Evolutionary conservation across 2,329 filamentous ascomycete species (phyloP).

Genomic region (Xylaria sp.): DNA sequence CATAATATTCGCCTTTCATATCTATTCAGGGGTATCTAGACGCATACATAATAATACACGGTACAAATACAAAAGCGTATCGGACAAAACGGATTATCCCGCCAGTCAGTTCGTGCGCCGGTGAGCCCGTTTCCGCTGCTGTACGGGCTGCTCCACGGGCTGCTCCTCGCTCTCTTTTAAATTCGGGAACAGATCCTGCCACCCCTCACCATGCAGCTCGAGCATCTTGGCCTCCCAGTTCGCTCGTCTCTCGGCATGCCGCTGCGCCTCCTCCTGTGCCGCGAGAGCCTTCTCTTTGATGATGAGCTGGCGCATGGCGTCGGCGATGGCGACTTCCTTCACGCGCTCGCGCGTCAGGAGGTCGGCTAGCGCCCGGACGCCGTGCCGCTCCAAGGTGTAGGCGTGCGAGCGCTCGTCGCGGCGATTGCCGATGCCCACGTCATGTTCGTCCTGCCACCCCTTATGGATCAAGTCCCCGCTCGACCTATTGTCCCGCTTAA

Average conservation of each 20-base stretch:
- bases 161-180: neutral
- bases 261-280: conserved; percentile 40
- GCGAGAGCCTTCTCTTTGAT: conserved; percentile 42
- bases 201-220: conserved; percentile 38
- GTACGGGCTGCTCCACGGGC: neutral
- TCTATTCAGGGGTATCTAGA: conserved; percentile 13
- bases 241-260: conserved; percentile 25
- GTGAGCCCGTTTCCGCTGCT: too few relatives aligned
- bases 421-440: neutral
- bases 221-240: conserved; percentile 44
- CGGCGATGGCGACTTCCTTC: conserved; percentile 45
- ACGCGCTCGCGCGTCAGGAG: conserved; percentile 40
- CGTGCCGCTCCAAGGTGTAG: conserved; percentile 28
- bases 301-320: conserved; percentile 48
- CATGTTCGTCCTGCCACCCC: neutral
- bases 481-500: neutral
- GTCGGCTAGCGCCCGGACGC: conserved; percentile 23
- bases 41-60: neutral
- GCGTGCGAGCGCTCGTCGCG: conserved; percentile 31
- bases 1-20: neutral
- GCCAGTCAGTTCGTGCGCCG: neutral
- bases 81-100: neutral
- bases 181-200: conserved; percentile 36
- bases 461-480: neutral
- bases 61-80: neutral